A percentile compares a stretch with the other conserved stretches of the same genome.
phyloP scores from a whole-genome alignment of 805 yeast genomes.

The Ogataea pilisensis region DNA sequence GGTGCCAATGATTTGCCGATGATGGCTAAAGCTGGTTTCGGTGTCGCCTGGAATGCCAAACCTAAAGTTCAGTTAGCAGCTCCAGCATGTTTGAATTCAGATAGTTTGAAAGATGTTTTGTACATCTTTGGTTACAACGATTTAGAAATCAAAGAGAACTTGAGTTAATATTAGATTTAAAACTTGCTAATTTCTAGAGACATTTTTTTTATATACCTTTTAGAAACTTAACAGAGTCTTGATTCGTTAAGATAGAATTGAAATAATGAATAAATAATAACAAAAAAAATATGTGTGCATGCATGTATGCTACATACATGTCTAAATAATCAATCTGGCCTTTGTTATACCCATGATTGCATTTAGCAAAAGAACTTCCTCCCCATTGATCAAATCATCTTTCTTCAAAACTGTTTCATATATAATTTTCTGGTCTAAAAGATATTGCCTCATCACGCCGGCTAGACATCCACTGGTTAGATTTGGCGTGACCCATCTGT shows the following conservation, averaged over 20 bases:
- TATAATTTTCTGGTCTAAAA: conserved; percentile 35
- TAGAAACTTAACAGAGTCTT: too few species aligned
- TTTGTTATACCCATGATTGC: conserved; percentile 77
- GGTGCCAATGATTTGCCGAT: conserved; percentile 95
- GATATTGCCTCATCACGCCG: conserved; percentile 71
- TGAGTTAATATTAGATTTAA: neutral
- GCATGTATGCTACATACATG: too few species aligned
- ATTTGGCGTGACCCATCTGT: conserved; percentile 78
- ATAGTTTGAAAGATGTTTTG: conserved; percentile 67
- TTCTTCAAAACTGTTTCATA: conserved; percentile 31
- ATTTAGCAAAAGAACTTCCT: conserved; percentile 68
- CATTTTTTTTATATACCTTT: too few species aligned
- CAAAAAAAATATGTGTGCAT: too few species aligned
- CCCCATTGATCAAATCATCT: conserved; percentile 56
- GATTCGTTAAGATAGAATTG: too few species aligned
- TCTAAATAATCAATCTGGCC: conserved; percentile 41
- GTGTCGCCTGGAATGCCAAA: conserved; percentile 97
- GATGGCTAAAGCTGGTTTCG: conserved; percentile 91
- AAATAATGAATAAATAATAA: too few species aligned
- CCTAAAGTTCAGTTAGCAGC: conserved; percentile 85
- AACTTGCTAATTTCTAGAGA: too few species aligned
- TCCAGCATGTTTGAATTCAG: conserved; percentile 74
- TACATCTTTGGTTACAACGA: conserved; percentile 76
- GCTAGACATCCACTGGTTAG: conserved; percentile 75
- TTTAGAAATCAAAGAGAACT: conserved; percentile 40